Conservation (phyloP, 106 monocot species). For the Agapanthus africanus region DNA sequence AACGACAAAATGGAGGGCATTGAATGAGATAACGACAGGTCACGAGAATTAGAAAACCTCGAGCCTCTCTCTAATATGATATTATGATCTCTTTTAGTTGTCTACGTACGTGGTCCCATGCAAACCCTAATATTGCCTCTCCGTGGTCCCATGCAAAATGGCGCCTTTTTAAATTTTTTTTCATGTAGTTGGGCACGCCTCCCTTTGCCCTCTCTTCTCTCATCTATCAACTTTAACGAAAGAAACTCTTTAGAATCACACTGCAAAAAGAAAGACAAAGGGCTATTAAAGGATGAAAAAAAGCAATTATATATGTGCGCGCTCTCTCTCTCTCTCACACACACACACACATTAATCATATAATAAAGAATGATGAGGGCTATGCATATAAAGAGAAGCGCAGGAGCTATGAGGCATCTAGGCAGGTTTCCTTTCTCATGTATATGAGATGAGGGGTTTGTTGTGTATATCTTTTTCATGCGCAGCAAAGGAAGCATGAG, state of each 20-base stretch:
- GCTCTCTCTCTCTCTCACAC: too few relatives aligned
- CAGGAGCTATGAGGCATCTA: background rate
- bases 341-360: too few relatives aligned
- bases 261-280: background rate
- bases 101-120: too few relatives aligned
- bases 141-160: background rate
- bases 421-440: background rate
- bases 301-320: too few relatives aligned
- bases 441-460: background rate
- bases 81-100: too few relatives aligned
- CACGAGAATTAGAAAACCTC: background rate
- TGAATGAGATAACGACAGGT: background rate
- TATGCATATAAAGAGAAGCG: background rate
- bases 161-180: background rate
- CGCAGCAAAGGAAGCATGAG: background rate
- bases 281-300: background rate
- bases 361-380: slow-evolving; percentile 5
- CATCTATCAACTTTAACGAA: slow-evolving; percentile 5
- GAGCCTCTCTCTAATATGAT: background rate
- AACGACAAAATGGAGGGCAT: background rate
- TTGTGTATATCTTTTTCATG: background rate
- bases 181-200: slow-evolving; percentile 3
- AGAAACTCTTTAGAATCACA: background rate
- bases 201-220: background rate
- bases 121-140: background rate